A percentile compares a stretch with the other conserved stretches of the same genome.
These are phyloP conservation scores for Metschnikowia anglica DNA, from an alignment of 805 yeast species.

Conservation along the genomic window DNA sequence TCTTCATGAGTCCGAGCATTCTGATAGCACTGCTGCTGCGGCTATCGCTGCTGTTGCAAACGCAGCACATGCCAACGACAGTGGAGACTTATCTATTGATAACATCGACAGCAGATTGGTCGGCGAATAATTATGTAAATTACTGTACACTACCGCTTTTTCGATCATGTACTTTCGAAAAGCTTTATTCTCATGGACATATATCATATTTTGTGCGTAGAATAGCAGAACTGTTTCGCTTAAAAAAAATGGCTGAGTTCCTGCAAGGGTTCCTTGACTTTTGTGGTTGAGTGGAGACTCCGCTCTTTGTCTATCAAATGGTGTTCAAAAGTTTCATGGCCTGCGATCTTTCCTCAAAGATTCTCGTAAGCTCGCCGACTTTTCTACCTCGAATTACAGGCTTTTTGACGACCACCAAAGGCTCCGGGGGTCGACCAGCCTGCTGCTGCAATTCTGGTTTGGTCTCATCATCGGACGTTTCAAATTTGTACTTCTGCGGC, in stretches of 20 bases:
- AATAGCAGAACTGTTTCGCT: too few relatives aligned
- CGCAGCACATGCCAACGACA: constrained; percentile 30
- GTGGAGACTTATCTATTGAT: constrained; percentile 40
- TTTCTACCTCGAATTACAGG: constrained; percentile 54
- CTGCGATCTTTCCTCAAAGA: constrained; percentile 59
- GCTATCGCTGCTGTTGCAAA: constrained; percentile 43
- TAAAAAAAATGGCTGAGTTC: too few relatives aligned
- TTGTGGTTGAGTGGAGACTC: too few relatives aligned
- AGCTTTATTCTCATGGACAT: constrained; percentile 2
- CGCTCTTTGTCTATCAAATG: constrained; percentile 6
- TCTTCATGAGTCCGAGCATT: constrained; percentile 22
- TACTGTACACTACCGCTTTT: constrained; percentile 19
- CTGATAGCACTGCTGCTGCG: constrained; percentile 32
- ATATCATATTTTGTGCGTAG: neutral
- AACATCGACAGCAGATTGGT: constrained; percentile 46
- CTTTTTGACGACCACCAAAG: constrained; percentile 19
- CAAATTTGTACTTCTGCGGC: constrained; percentile 38
- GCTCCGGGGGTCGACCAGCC: neutral
- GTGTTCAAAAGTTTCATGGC: constrained; percentile 34
- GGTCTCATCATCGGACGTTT: neutral
- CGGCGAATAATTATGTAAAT: constrained; percentile 34
- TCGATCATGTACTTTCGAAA: neutral
- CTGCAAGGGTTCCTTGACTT: too few relatives aligned
- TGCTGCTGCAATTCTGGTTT: neutral
- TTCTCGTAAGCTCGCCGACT: constrained; percentile 60